Base-by-base conservation (phyloP, 169 alveolate genomes). In the Cryptosporidium meleagridis region DNA sequence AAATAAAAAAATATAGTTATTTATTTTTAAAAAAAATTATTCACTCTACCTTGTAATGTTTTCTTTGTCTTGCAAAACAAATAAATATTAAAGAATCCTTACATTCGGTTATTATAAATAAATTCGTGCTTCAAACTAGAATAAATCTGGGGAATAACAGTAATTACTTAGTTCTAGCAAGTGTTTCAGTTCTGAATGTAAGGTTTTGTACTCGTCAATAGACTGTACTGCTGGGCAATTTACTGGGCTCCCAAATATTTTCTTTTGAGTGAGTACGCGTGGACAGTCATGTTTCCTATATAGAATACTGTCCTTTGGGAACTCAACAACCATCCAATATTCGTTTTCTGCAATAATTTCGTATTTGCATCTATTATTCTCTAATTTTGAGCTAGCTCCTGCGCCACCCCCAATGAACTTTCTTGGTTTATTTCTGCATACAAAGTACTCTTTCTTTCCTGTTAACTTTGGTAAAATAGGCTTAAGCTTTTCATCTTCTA, bases 291-390 rank as follows among this genome's bases (percentile, higher is more conserved):
- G 68, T 48, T 65, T 59, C 39, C 35, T 80, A 26, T 48, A 31
- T 5, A 80, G 67, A 37, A 0, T 7, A 12, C 89, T 62, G 48
- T 65, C 45, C 62, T 59, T 41, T 12, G 55, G 52, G 37, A 80
- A 80, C 26, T 80, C 89, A 8, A 80, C 67, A 21, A 80, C 89
- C 89, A 62, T 59, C 89, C 89, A 80, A 58, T 62, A 80, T 31
- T 80, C 75, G 16, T 80, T 80, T 45, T 80, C 80, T 41, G 73
- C 75, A 23, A 80, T 61, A 65, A 80, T 21, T 62, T 59, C 23
- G 18, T 45, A 62, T 59, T 59, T 44, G 1, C 59, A 39, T 10
- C 29, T 4, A 41, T 29, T 23, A 12, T 31, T 31, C 0, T 23
- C 21, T 8, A 14, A 7, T 9, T 1, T 16, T 10, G 45, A 21